Percentiles rank a stretch among this genome's conserved stretches.
Conservation (phyloP, 768 basidiomycete species). For the Kwoniella shandongensis region DNA sequence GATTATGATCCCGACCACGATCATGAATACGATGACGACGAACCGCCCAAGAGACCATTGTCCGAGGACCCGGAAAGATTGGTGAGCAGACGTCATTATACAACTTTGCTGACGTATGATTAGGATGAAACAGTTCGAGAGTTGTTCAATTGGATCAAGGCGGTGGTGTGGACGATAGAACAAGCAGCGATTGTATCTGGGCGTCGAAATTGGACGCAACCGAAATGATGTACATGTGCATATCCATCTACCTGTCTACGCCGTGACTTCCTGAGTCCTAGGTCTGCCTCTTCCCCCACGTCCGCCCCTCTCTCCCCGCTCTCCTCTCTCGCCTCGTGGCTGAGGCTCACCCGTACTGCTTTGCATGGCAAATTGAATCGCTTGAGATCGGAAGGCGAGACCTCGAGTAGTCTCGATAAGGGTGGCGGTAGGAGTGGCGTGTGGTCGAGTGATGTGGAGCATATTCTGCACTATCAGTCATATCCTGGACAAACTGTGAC, state of each 20-base stretch:
- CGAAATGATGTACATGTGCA: constrained; percentile 21
- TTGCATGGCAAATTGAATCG: constrained; percentile 73
- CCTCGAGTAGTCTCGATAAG: constrained; percentile 96
- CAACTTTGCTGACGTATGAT: neutral
- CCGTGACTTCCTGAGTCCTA: constrained; percentile 21
- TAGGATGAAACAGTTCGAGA: constrained; percentile 49
- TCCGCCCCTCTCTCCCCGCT: constrained; percentile 25
- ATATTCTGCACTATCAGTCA: constrained; percentile 67
- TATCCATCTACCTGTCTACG: constrained; percentile 8
- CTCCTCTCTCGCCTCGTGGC: constrained; percentile 26
- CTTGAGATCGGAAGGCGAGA: constrained; percentile 84
- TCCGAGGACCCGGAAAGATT: constrained; percentile 47
- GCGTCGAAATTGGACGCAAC: constrained; percentile 22
- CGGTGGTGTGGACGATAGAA: constrained; percentile 52
- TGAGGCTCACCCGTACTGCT: constrained; percentile 36
- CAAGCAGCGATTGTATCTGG: constrained; percentile 50
- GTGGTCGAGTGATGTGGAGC: constrained; percentile 88
- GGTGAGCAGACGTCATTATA: constrained; percentile 26
- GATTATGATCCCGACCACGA: constrained; percentile 18
- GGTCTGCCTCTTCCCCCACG: constrained; percentile 30
- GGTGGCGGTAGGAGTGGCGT: constrained; percentile 84
- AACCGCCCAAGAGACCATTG: constrained; percentile 19
- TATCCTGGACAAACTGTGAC: constrained; percentile 18
- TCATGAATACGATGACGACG: constrained; percentile 16
- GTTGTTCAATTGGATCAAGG: constrained; percentile 53